Conservation (phyloP, 441 rosid genomes). For the Populus hybrid region DNA sequence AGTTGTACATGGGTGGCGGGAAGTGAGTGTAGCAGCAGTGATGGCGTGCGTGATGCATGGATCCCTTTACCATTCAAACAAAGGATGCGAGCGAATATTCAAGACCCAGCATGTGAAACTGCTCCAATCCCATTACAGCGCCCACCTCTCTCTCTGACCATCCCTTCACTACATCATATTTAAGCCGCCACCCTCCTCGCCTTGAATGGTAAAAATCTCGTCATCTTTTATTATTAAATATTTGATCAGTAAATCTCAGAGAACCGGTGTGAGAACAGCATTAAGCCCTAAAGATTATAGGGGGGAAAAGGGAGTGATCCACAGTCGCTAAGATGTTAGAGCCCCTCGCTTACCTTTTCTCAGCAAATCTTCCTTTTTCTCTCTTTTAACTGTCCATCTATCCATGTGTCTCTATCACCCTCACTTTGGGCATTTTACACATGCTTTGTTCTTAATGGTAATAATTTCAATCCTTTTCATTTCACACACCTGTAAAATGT, state of each 20-base stretch:
- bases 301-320: too few species aligned
- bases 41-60: too few species aligned
- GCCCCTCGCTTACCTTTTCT: background rate
- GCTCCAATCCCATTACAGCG: too few species aligned
- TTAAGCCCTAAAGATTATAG: too few species aligned
- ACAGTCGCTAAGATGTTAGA: too few species aligned
- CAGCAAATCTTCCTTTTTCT: background rate
- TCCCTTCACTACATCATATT: background rate
- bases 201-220: too few species aligned
- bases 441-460: background rate
- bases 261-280: too few species aligned
- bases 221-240: too few species aligned
- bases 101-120: background rate
- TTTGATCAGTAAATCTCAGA: too few species aligned
- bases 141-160: background rate
- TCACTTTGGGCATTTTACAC: background rate
- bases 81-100: slow-evolving; percentile 1
- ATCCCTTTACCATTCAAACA: too few species aligned
- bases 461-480: background rate
- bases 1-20: background rate
- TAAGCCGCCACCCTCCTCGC: too few species aligned
- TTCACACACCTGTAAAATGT: background rate
- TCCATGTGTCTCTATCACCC: background rate
- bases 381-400: slow-evolving; percentile 1
- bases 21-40: background rate